These are phyloP conservation scores for Lecanicillium sp. DNA, from an alignment of 2,329 filamentous ascomycete genomes.

Conservation along the genomic window DNA sequence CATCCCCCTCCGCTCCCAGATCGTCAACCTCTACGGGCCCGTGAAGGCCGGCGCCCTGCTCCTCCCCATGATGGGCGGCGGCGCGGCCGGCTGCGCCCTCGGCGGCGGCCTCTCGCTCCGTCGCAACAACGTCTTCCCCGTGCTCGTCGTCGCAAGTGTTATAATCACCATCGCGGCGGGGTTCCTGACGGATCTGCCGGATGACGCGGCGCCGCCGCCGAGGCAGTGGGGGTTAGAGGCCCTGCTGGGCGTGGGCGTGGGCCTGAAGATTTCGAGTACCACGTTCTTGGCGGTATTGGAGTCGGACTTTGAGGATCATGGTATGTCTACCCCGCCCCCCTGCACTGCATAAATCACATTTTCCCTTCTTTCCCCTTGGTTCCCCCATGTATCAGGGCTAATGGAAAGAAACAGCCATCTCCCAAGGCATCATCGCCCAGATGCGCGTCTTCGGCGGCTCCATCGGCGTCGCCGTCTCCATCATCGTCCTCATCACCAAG, in stretches of 20 bases:
- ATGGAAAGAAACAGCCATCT: conserved; percentile 14
- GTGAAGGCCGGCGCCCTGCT: conserved; percentile 20
- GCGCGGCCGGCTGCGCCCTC: conserved; percentile 17
- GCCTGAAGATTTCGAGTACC: conserved; percentile 18
- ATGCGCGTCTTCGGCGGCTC: conserved; percentile 23
- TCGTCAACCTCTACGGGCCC: conserved; percentile 19
- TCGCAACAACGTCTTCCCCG: conserved; percentile 18
- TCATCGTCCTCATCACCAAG: conserved; percentile 19
- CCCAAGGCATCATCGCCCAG: conserved; percentile 19
- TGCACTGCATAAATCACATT: no score
- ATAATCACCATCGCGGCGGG: conserved; percentile 16
- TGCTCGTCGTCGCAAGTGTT: conserved; percentile 16
- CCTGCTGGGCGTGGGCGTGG: conserved; percentile 17
- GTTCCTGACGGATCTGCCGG: conserved; percentile 16
- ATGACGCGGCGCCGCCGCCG: conserved; percentile 10
- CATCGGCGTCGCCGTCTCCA: conserved; percentile 21
- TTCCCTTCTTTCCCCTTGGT: not conserved
- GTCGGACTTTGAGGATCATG: conserved; percentile 19
- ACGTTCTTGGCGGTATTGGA: conserved; percentile 19
- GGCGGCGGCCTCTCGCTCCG: conserved; percentile 16
- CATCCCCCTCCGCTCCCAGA: conserved; percentile 20
- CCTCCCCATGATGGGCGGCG: conserved; percentile 20
- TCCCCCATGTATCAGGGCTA: not conserved
- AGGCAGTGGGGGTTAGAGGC: conserved; percentile 18
- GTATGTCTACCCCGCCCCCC: no score